Evolutionary conservation across 169 alveolate genomes (phyloP).

Genomic region (Blepharisma undulans): DNA sequence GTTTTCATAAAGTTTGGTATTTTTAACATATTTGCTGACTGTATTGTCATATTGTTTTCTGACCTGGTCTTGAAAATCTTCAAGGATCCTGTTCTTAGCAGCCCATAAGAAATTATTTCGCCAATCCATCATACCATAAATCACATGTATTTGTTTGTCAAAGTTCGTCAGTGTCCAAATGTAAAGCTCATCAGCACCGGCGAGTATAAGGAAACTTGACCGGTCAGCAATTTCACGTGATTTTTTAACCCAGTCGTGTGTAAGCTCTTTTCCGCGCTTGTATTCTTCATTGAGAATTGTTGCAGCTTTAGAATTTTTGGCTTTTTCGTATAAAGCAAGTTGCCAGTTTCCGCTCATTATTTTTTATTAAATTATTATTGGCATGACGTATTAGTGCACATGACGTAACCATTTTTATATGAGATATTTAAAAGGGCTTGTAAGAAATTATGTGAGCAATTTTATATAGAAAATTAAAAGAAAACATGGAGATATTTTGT

Average conservation of each 20-base stretch:
- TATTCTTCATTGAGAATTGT: background rate
- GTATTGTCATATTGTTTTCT: background rate
- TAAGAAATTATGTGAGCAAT: no score
- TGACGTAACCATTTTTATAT: no score
- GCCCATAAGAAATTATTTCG: background rate
- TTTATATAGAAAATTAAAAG: no score
- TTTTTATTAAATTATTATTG: background rate
- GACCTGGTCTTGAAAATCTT: background rate
- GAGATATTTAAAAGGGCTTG: no score
- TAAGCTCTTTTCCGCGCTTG: background rate
- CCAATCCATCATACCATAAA: background rate
- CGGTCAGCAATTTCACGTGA: background rate
- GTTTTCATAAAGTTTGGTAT: background rate
- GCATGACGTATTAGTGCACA: background rate
- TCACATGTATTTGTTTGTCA: background rate
- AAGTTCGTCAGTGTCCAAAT: background rate
- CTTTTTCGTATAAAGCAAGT: background rate
- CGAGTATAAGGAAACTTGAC: background rate
- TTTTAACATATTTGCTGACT: background rate
- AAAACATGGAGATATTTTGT: no score
- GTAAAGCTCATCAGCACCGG: conserved; percentile 24
- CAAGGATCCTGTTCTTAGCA: background rate
- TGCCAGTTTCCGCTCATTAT: background rate
- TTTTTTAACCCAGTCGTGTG: background rate
- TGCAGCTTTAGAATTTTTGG: background rate